Evolutionary conservation across 805 yeast genomes (phyloP).

Genomic region (Starmera pachycereana): DNA sequence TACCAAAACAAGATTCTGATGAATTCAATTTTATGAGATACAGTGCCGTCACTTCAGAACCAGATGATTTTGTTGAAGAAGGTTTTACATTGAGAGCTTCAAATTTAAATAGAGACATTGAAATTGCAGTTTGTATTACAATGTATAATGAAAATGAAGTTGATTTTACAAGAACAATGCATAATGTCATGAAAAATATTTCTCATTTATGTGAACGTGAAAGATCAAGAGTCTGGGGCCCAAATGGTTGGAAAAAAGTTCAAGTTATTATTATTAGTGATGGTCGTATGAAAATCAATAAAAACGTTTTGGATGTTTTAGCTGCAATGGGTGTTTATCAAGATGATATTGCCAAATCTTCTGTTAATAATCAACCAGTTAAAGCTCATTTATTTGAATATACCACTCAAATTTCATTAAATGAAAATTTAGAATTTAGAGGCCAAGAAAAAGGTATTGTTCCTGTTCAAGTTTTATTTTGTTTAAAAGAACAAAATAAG

Average conservation of each 20-base stretch:
- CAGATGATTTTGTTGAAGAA: constrained; percentile 67
- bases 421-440: constrained; percentile 78
- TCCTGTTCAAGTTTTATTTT: constrained; percentile 90
- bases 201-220: constrained; percentile 77
- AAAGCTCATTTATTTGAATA: constrained; percentile 92
- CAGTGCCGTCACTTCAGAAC: constrained; percentile 92
- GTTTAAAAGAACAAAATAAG: constrained; percentile 84
- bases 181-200: constrained; percentile 86
- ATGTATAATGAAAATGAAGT: constrained; percentile 96
- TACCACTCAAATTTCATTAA: constrained; percentile 90
- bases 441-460: constrained; percentile 86
- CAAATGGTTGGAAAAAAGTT: constrained; percentile 93
- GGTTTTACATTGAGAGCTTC: constrained; percentile 86
- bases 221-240: constrained; percentile 87
- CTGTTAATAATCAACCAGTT: constrained; percentile 84
- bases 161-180: constrained; percentile 86
- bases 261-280: constrained; percentile 89
- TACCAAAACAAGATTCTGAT: constrained; percentile 82
- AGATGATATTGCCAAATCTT: constrained; percentile 93
- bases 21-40: constrained; percentile 95
- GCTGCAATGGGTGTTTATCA: constrained; percentile 97
- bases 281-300: constrained; percentile 83
- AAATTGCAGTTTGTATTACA: constrained; percentile 83
- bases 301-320: constrained; percentile 75
- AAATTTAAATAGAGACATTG: constrained; percentile 83